These are phyloP conservation scores for Atkinsonella texensis DNA, from an alignment of 2,329 filamentous ascomycete genomes.

Conservation along the genomic window DNA sequence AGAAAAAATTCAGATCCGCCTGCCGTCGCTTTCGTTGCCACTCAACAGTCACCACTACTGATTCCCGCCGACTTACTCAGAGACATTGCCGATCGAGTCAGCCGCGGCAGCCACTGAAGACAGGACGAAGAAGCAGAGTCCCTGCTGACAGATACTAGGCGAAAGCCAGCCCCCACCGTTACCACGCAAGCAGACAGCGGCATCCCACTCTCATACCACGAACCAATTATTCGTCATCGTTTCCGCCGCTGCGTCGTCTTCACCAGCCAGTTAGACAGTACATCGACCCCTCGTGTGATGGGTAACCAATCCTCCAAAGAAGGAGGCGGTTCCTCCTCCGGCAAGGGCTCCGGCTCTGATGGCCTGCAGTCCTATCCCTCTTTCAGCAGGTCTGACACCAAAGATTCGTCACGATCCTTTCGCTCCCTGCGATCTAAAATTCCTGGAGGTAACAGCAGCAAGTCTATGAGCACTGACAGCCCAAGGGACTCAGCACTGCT, in stretches of 20 bases:
- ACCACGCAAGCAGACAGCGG: slow-evolving; percentile 9
- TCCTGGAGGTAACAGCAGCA: slow-evolving; percentile 47
- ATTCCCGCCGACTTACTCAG: not conserved
- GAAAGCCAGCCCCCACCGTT: slow-evolving; percentile 11
- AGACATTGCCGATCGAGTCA: not conserved
- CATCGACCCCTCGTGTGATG: slow-evolving; percentile 34
- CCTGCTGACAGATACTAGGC: not conserved
- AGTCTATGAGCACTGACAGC: slow-evolving; percentile 53
- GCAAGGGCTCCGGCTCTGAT: slow-evolving; percentile 38
- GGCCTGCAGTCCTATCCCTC: slow-evolving; percentile 75
- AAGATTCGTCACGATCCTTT: slow-evolving; percentile 81
- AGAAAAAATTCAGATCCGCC: not conserved
- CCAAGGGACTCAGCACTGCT: slow-evolving; percentile 64
- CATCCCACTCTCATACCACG: not conserved
- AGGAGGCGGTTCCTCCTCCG: slow-evolving; percentile 31
- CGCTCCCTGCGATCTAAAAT: slow-evolving; percentile 83
- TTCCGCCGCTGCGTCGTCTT: slow-evolving; percentile 4
- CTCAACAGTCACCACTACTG: not conserved
- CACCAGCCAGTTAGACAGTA: not conserved
- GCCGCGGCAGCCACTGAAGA: not conserved
- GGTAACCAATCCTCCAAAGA: slow-evolving; percentile 64
- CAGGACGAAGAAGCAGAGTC: not conserved
- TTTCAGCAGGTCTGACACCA: slow-evolving; percentile 84
- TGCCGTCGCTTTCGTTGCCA: not conserved
- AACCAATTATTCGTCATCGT: slow-evolving; percentile 7